Evolutionary conservation across 768 basidiomycete genomes (phyloP).

Genomic region (Lentinula sp.): DNA sequence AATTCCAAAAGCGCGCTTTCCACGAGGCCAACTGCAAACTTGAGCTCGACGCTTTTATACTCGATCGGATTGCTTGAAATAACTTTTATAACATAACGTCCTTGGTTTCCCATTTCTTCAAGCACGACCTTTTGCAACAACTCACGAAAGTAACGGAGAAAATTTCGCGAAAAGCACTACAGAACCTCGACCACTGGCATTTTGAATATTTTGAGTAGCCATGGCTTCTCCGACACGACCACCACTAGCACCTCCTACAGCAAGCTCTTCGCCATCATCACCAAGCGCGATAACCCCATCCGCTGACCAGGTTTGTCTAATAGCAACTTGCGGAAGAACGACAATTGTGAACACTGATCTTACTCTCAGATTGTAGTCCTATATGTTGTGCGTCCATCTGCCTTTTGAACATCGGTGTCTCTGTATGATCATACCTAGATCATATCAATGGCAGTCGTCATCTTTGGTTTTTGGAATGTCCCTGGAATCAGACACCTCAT

Average conservation of each 20-base stretch:
- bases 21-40: not conserved
- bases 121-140: not conserved
- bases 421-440: conserved; percentile 37
- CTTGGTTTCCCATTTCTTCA: not conserved
- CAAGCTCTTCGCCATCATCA: conserved; percentile 26
- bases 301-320: conserved; percentile 59
- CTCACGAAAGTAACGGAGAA: not conserved
- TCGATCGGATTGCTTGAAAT: not conserved
- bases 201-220: not conserved
- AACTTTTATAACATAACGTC: no score
- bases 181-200: not conserved
- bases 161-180: conserved; percentile 7
- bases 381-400: conserved; percentile 55
- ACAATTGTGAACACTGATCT: not conserved
- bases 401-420: not conserved
- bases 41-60: not conserved
- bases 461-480: conserved; percentile 86
- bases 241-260: conserved; percentile 38
- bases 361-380: conserved; percentile 57
- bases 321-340: conserved; percentile 14
- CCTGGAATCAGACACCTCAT: conserved; percentile 75
- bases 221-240: conserved; percentile 27
- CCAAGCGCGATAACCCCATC: conserved; percentile 50
- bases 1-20: not conserved
- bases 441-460: conserved; percentile 79